phyloP scores from a whole-genome alignment of 768 basidiomycete genomes.

The Fomitopsis pulvina region DNA sequence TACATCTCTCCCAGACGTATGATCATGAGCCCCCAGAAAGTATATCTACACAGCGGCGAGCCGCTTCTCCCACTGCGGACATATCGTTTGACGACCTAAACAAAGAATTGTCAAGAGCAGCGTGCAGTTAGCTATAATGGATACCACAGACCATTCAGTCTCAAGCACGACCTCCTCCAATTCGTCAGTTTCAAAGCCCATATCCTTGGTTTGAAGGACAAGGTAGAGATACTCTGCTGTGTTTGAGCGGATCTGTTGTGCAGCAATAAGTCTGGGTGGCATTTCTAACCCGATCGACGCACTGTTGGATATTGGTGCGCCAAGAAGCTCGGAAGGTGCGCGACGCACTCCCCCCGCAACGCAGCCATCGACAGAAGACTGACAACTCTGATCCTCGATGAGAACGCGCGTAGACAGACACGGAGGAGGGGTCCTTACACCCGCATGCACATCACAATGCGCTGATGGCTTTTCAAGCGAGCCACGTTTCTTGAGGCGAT shows the following conservation, averaged over 20 bases:
- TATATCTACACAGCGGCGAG: constrained; percentile 33
- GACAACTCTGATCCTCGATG: constrained; percentile 42
- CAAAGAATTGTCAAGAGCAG: not conserved
- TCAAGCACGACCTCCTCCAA: constrained; percentile 68
- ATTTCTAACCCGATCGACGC: constrained; percentile 19
- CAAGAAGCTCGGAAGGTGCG: constrained; percentile 54
- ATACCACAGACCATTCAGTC: constrained; percentile 64
- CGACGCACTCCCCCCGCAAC: constrained; percentile 38
- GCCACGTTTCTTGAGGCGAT: constrained; percentile 57
- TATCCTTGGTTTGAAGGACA: constrained; percentile 62
- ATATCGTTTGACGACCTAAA: constrained; percentile 43
- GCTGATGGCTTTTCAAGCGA: constrained; percentile 74
- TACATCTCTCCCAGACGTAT: no score
- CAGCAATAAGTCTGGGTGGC: constrained; percentile 6
- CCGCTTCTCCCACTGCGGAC: constrained; percentile 31
- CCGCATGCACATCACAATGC: constrained; percentile 79
- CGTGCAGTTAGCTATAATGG: no score
- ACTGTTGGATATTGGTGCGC: constrained; percentile 79
- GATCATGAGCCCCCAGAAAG: constrained; percentile 17
- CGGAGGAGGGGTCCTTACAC: constrained; percentile 40
- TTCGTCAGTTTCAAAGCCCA: constrained; percentile 57
- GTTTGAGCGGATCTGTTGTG: constrained; percentile 61
- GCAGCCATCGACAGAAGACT: constrained; percentile 51
- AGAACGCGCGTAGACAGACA: not conserved
- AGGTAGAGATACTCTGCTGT: constrained; percentile 83